These are phyloP conservation scores for Rhizopus delemar DNA, from an alignment of 371 early-diverging fungal species.

Conservation along the genomic window DNA sequence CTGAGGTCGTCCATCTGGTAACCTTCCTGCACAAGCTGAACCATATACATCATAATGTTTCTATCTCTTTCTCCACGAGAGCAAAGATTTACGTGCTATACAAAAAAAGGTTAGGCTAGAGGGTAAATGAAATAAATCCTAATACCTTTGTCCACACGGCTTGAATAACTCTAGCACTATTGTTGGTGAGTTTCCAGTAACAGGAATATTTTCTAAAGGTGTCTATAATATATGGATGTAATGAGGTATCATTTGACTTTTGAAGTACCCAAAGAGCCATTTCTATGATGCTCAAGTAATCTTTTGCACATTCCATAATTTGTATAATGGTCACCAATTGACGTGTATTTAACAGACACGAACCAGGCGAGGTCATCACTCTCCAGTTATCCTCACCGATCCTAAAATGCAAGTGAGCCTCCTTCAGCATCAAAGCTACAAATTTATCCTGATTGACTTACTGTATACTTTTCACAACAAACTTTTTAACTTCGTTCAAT, in stretches of 20 bases:
- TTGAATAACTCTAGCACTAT: constrained; percentile 30
- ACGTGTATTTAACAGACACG: constrained; percentile 72
- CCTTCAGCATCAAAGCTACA: background rate
- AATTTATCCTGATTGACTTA: constrained; percentile 22
- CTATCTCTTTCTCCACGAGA: constrained; percentile 37
- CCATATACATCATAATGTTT: constrained; percentile 52
- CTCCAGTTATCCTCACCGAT: constrained; percentile 85
- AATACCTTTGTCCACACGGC: constrained; percentile 46
- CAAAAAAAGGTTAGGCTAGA: background rate
- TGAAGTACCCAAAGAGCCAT: constrained; percentile 66
- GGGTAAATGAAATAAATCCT: background rate
- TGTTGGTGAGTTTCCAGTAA: constrained; percentile 57
- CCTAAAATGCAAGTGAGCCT: constrained; percentile 20
- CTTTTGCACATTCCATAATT: constrained; percentile 59
- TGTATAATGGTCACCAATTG: constrained; percentile 65
- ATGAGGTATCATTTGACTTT: constrained; percentile 55
- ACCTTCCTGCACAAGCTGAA: constrained; percentile 51
- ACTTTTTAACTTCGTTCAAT: constrained; percentile 60
- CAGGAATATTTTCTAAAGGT: constrained; percentile 57
- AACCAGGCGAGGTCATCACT: constrained; percentile 77
- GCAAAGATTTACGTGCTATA: constrained; percentile 43
- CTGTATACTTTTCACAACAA: constrained; percentile 71
- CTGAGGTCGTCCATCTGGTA: constrained; percentile 34
- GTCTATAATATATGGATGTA: constrained; percentile 57
- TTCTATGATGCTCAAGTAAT: constrained; percentile 56